Conservation (phyloP, 2,329 filamentous ascomycete species). For the Fusarium secorum region DNA sequence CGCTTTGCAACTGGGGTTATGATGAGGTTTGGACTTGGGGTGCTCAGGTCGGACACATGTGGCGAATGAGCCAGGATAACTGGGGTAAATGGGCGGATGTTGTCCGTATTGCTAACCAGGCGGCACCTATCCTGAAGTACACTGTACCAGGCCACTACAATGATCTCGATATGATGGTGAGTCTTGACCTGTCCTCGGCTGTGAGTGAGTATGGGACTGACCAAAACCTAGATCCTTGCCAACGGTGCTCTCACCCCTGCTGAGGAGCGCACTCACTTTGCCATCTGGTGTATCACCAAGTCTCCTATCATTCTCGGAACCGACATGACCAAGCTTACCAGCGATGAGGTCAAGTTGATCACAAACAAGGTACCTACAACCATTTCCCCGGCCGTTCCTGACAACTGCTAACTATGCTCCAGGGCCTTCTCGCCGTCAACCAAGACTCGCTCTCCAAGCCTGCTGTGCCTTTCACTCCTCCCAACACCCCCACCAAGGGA, state of each 20-base stretch:
- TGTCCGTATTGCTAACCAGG: conserved; percentile 19
- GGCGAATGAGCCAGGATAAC: conserved; percentile 21
- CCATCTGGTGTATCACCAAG: conserved; percentile 25
- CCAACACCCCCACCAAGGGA: conserved; percentile 9
- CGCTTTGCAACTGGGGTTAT: conserved; percentile 23
- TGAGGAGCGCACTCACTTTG: conserved; percentile 20
- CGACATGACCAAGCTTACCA: conserved; percentile 16
- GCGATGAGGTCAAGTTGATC: conserved; percentile 8
- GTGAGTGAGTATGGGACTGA: neutral
- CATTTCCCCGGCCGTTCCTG: fast-evolving
- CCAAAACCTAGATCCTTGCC: conserved; percentile 2
- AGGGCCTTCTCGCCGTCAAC: conserved; percentile 18
- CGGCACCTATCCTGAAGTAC: conserved; percentile 20
- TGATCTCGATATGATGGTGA: conserved; percentile 21
- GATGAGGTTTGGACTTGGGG: conserved; percentile 27
- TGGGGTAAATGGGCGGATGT: conserved; percentile 20
- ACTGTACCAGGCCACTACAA: conserved; percentile 16
- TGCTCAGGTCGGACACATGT: conserved; percentile 19
- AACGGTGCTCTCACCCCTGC: conserved; percentile 13
- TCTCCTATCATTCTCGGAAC: conserved; percentile 18
- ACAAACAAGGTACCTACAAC: conserved; percentile 5
- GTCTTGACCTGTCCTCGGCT: fast-evolving
- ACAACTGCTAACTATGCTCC: neutral
- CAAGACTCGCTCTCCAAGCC: conserved; percentile 21
- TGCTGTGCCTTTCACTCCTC: conserved; percentile 16